Evolutionary conservation across 2,329 filamentous ascomycete genomes (phyloP), one percentile per base, ranked within the genome.

Genomic region (Aspergillus fumigatus): DNA sequence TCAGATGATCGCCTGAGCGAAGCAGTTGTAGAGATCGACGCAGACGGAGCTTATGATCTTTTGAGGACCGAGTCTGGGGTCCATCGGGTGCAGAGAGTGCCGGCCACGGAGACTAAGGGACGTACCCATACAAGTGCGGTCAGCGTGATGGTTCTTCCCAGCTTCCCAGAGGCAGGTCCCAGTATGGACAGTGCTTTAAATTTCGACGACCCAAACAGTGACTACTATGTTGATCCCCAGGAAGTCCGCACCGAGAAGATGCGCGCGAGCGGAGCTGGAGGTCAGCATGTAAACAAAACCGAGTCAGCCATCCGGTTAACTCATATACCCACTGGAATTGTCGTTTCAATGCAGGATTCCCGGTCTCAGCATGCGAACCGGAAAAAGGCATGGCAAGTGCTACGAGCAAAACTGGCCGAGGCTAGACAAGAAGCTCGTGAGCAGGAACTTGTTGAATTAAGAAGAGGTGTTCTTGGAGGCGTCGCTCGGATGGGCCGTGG

Each of bases 211-310:
- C 93, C 93, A 0, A 88, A 87, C 55, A 96, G 90, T 73, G 89
- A 97, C 70, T 97, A 96, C 76, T 96, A 92, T 76, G 82, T 99
- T 58, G 85, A 95, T 68, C 85, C 89, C 5, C 82, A 86, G 59
- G 93, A 99, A 57, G 91, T 99, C 25, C 82, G 82, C 52, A 80
- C 85, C 21, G 94, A 99, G 70, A 90, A 92, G 59, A 96, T 97
- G 92, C 84, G 92, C 17, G 92, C 94, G 0, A 81, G 90, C 48
- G 94, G 94, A 58, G 93, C 94, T 0, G 94, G 94, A 32, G 94
- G 94, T 0, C 94, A 99, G 77, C 94, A 99, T 75, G 94, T 99
- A 70, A 99, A 99, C 77, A 97, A 93, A 73, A 99, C 94, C 0
- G 94, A 99, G 77, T 96, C 91, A 29, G 94, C 94, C 3, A 90